These are phyloP conservation scores for Plasmodium knowlesi DNA, from an alignment of 169 alveolate genomes.

Conservation along the genomic window DNA sequence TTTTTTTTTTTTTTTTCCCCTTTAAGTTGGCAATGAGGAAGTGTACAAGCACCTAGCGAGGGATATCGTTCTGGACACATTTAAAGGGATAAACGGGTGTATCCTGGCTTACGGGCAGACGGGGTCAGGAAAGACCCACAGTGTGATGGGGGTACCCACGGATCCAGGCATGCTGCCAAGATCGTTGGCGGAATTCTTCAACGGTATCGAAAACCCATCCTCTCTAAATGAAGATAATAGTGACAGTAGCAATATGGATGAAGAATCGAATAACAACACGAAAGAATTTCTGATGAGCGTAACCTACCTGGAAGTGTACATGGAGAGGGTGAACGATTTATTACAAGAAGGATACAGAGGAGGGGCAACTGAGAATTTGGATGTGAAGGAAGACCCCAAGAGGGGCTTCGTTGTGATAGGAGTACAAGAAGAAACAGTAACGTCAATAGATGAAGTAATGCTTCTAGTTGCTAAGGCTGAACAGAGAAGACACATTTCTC, in stretches of 20 bases:
- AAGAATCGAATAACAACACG: constrained; percentile 80
- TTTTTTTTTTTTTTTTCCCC: neutral
- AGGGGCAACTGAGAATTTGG: constrained; percentile 82
- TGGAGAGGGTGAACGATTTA: constrained; percentile 90
- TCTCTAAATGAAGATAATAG: constrained; percentile 78
- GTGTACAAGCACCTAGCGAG: constrained; percentile 82
- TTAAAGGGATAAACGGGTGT: constrained; percentile 86
- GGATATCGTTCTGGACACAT: constrained; percentile 83
- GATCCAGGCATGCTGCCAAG: constrained; percentile 88
- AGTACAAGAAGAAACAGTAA: constrained; percentile 85
- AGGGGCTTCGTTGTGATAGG: constrained; percentile 88
- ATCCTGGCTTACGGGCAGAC: constrained; percentile 86
- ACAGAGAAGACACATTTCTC: constrained; percentile 86
- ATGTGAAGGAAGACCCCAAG: constrained; percentile 89
- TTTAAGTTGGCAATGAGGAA: constrained; percentile 81
- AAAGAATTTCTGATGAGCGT: constrained; percentile 87
- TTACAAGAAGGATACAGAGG: constrained; percentile 85
- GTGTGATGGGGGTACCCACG: constrained; percentile 85
- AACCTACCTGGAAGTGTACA: constrained; percentile 88
- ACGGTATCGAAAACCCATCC: constrained; percentile 83
- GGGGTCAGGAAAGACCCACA: constrained; percentile 86
- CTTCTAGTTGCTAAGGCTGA: constrained; percentile 84
- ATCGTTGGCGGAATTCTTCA: constrained; percentile 86
- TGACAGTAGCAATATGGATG: constrained; percentile 79
- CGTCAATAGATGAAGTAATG: constrained; percentile 87